A percentile compares a stretch with the other conserved stretches of the same genome.
These are phyloP conservation scores for Discostella pseudostelligera DNA, from an alignment of 108 stramenopile species.

Conservation along the genomic window DNA sequence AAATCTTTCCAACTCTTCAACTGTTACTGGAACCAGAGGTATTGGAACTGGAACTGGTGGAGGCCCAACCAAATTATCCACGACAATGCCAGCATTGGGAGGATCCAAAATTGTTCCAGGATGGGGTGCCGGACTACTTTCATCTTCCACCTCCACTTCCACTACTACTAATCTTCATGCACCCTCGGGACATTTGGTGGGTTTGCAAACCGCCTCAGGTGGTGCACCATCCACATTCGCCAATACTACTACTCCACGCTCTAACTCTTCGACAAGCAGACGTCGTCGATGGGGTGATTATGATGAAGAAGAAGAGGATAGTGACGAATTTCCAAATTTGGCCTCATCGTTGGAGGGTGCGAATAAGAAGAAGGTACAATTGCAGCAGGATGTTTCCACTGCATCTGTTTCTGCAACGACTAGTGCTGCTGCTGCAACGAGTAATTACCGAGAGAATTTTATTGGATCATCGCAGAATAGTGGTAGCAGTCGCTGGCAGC, in stretches of 20 bases:
- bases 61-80: no score
- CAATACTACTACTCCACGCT: background rate
- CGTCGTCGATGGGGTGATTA: slow-evolving; percentile 24
- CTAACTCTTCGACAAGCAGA: background rate
- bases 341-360: background rate
- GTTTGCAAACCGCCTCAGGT: background rate
- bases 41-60: no score
- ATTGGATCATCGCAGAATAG: no score
- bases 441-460: background rate
- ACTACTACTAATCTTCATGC: background rate
- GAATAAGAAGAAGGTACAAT: background rate
- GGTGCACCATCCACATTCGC: background rate
- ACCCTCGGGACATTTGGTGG: background rate
- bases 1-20: no score
- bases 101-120: slow-evolving; percentile 8
- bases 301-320: slow-evolving; percentile 27
- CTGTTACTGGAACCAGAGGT: no score
- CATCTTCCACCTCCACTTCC: background rate
- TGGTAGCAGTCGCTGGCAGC: no score
- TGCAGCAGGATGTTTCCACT: no score
- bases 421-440: background rate
- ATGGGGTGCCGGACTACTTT: slow-evolving; percentile 7
- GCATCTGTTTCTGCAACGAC: background rate
- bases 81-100: background rate
- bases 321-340: background rate